These are phyloP conservation scores for Rhizopus delemar DNA, from an alignment of 371 early-diverging fungal genomes.

Conservation along the genomic window DNA sequence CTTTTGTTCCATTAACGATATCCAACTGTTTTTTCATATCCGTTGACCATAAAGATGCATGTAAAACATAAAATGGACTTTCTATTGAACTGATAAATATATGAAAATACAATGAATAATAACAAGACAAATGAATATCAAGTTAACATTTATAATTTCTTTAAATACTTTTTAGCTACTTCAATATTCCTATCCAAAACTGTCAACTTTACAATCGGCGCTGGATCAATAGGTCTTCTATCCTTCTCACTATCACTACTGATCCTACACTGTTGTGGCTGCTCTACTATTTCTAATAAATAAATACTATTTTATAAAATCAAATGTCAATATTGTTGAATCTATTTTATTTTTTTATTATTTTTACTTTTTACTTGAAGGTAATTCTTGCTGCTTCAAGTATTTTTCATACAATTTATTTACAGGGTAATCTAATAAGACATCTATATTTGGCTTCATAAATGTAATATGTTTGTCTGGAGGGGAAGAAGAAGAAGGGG, in stretches of 20 bases:
- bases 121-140: neutral
- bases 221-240: slow-evolving; percentile 74
- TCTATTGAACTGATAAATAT: slow-evolving; percentile 6
- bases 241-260: slow-evolving; percentile 74
- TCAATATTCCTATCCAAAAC: slow-evolving; percentile 5
- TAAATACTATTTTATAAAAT: slow-evolving; percentile 14
- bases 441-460: slow-evolving; percentile 17
- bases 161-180: slow-evolving; percentile 2
- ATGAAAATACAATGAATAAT: neutral
- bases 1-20: slow-evolving; percentile 19
- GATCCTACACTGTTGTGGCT: slow-evolving; percentile 68
- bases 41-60: slow-evolving; percentile 27
- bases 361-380: neutral
- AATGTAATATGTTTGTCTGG: slow-evolving; percentile 7
- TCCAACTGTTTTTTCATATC: slow-evolving; percentile 23
- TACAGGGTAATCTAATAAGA: neutral
- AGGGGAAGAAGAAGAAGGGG: neutral
- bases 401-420: neutral
- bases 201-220: slow-evolving; percentile 48
- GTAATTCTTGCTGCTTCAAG: neutral
- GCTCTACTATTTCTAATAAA: slow-evolving; percentile 51
- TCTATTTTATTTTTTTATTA: neutral
- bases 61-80: slow-evolving; percentile 29
- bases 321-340: neutral
- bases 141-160: neutral